A percentile compares a stretch with the other conserved stretches of the same genome.
These are phyloP conservation scores for Kluyveromyces sp. DNA, from an alignment of 1,139 yeast species.

Conservation along the genomic window DNA sequence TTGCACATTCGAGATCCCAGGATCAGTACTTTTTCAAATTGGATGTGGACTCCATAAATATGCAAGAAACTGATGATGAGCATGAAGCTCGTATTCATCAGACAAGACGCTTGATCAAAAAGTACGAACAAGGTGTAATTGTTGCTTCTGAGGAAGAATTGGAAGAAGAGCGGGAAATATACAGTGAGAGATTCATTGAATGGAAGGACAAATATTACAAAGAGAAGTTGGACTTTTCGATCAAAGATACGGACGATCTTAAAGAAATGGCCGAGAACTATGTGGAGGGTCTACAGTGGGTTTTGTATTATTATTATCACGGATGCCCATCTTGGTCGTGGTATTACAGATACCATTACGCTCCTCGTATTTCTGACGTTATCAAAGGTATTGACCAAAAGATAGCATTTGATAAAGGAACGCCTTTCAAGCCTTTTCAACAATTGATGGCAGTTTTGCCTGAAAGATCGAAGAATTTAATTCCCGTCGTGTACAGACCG, in stretches of 20 bases:
- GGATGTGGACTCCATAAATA: constrained; percentile 69
- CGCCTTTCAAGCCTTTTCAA: constrained; percentile 87
- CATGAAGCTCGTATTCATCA: constrained; percentile 41
- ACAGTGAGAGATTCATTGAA: constrained; percentile 61
- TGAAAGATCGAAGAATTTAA: constrained; percentile 73
- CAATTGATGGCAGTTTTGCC: constrained; percentile 98
- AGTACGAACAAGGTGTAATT: constrained; percentile 66
- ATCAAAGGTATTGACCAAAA: constrained; percentile 57
- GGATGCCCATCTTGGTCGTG: constrained; percentile 96
- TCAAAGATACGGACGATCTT: constrained; percentile 50
- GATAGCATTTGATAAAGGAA: constrained; percentile 59
- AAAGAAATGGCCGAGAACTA: constrained; percentile 68
- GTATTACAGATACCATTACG: constrained; percentile 82
- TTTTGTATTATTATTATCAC: constrained; percentile 75
- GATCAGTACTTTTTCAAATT: constrained; percentile 51
- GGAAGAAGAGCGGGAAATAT: constrained; percentile 55
- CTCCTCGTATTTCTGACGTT: constrained; percentile 89
- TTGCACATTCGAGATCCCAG: constrained; percentile 52
- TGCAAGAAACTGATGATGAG: constrained; percentile 57
- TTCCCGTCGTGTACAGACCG: constrained; percentile 72
- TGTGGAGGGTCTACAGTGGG: constrained; percentile 95
- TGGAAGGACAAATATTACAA: constrained; percentile 86
- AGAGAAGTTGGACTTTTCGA: constrained; percentile 58
- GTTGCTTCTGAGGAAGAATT: constrained; percentile 55
- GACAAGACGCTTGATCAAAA: constrained; percentile 43